phyloP scores from a whole-genome alignment of 73 alveolate species.

The Paramecium tetraurelia region DNA sequence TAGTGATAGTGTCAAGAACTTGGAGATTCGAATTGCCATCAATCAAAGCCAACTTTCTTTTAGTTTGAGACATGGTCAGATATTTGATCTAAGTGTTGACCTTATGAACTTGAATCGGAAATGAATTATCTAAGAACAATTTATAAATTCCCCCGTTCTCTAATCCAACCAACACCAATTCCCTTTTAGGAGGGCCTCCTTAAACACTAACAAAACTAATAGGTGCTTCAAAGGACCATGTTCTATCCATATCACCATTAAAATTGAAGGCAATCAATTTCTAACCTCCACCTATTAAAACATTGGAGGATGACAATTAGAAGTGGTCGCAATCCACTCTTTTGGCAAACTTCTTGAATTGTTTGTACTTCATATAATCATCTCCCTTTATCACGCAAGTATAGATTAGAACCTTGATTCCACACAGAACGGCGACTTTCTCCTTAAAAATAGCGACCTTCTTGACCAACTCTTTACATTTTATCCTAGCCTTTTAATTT shows the following conservation, averaged over 20 bases:
- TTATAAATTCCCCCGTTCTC: constrained; percentile 51
- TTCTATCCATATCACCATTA: constrained; percentile 54
- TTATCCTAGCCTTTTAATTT: constrained; percentile 26
- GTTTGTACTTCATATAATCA: constrained; percentile 40
- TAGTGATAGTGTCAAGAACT: not conserved
- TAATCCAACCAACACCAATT: constrained; percentile 38
- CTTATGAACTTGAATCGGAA: constrained; percentile 27
- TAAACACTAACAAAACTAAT: not conserved
- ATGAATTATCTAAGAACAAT: constrained; percentile 44
- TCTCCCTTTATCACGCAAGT: constrained; percentile 32
- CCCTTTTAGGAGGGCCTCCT: constrained; percentile 52
- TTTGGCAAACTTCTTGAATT: constrained; percentile 26
- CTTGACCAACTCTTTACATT: constrained; percentile 51
- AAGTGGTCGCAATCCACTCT: constrained; percentile 26
- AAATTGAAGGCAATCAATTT: constrained; percentile 25
- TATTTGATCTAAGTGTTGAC: not conserved
- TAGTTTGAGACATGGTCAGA: constrained; percentile 1
- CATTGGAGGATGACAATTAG: not conserved
- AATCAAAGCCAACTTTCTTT: constrained; percentile 44
- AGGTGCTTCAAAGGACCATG: constrained; percentile 43
- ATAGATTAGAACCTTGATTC: constrained; percentile 26
- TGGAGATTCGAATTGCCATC: constrained; percentile 40
- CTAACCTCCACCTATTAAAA: not conserved
- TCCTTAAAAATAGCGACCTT: constrained; percentile 48
- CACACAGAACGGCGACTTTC: constrained; percentile 39